Evolutionary conservation across 2,329 filamentous ascomycete genomes (phyloP), one percentile per base, ranked within the genome.

Genomic region (Penicillium rolfsii): DNA sequence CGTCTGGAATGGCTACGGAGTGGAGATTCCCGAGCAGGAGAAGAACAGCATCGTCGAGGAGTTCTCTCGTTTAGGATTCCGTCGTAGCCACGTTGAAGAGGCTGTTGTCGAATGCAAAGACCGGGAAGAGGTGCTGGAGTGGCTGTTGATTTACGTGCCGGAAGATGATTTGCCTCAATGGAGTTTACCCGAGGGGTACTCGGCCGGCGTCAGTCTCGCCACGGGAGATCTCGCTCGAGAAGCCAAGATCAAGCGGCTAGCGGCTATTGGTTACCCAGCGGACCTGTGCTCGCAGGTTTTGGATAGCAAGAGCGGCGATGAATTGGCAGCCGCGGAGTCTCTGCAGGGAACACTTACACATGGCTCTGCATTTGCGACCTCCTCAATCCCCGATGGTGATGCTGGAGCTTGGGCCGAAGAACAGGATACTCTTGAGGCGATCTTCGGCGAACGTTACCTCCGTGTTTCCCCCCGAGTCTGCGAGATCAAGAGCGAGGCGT

Each of bases 141-240:
- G 95, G 95, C 84, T 99, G 16, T 84, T 99, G 52, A 93, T 98
- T 55, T 94, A 99, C 76, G 93, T 99, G 2, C 95, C 95, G 1
- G 95, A 99, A 73, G 95, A 99, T 73, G 95, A 98, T 71, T 80
- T 98, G n/a, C 95, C 95, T 1, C 82, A 85, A 6, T 98, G 94
- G 93, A 91, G 91, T 68, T 80, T 99, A 45, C 95, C 95, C 0
- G 93, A 96, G 77, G 91, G 89, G 63, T 99, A 99, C 74, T 88
- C 91, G 11, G 94, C 93, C 30, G 95, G 95, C 24, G 89, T 98
- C 28, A 92, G 89, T 48, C 88, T 99, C 65, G 94, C 89, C 1
- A 90, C 90, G 54, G 90, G 88, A 6, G 90, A 97, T 73, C 76
- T 97, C 62, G 91, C 87, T 73, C 86, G 87, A 67, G 93, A 98